Base-by-base conservation (phyloP, 192 early-diverging fungal species). In the Thamnidium elegans region DNA sequence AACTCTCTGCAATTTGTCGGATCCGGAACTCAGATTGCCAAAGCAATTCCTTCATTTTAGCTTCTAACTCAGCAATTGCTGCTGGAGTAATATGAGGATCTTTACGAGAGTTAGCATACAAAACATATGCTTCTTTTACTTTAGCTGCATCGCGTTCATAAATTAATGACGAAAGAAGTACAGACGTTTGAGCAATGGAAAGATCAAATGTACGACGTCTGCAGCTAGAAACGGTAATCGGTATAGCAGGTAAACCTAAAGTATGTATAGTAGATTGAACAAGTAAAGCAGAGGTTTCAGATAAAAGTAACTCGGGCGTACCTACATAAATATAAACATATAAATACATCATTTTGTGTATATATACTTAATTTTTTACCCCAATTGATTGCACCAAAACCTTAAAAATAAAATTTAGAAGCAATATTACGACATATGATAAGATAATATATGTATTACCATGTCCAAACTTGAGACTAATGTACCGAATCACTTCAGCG, bases 101-200 rank as follows among this genome's bases (percentile, higher is more conserved):
- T 7, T 19, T 26, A 17, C n/a, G 19, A 4, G 36, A 9, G 3
- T 19, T 39, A 7, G 68, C 20, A 50, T 55, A 50, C 7, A 72
- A 39, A 7, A 58, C 13, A 17, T 62, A 59, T 3, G 79, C 81
- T 15, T 71, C 31, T 32, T 69, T 64, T 17, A 83, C 79, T 13
- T 71, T 62, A 19, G 45, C 53, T 19, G 73, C 74, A 14, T 83
- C 67, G 1, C 81, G 68, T 34, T 80, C 79, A 30, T 80, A 83
- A 0, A 80, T 71, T 1, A 80, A 32, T 10, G 81, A 63, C 9
- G 81, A 79, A 2, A 82, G 44, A 19, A 72, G 36, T 47, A 78
- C 66, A 9, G 73, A 43, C 3, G 73, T 65, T 36, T 76, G 62
- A 8, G 78, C 76, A 20, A 76, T 55, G 4, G 65, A 66, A 10